These are phyloP conservation scores for Astrothelium macrocarpum DNA, from an alignment of 495 filamentous ascomycete species.

Conservation along the genomic window DNA sequence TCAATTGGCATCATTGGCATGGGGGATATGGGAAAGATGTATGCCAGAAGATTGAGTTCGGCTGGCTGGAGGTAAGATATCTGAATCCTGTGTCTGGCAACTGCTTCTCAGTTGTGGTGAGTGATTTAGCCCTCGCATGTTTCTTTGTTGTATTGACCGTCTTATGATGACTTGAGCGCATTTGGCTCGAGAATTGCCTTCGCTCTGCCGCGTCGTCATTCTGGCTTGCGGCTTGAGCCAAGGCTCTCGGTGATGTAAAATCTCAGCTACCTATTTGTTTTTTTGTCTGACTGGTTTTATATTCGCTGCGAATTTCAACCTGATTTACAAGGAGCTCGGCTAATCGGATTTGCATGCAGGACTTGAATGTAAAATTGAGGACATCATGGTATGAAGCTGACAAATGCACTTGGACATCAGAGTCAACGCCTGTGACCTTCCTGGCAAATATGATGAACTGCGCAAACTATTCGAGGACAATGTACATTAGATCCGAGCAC, in stretches of 20 bases:
- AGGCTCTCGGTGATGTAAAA: conserved; percentile 84
- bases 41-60: conserved; percentile 71
- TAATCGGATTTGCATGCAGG: no score
- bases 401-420: conserved; percentile 36
- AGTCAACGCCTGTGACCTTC: conserved; percentile 87
- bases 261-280: conserved; percentile 88
- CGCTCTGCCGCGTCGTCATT: conserved; percentile 37
- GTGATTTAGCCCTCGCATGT: conserved; percentile 12
- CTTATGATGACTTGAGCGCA: conserved; percentile 99
- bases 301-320: not conserved
- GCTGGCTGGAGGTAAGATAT: conserved; percentile 87
- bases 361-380: no score
- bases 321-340: no score
- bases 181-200: conserved; percentile 96
- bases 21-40: conserved; percentile 99
- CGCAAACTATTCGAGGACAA: conserved; percentile 65
- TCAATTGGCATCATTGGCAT: conserved; percentile 89
- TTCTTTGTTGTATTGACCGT: conserved; percentile 23
- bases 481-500: conserved; percentile 37
- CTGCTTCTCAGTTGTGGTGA: conserved; percentile 2
- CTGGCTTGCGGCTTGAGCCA: conserved; percentile 38
- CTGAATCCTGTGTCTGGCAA: conserved; percentile 27
- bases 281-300: conserved; percentile 61
- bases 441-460: conserved; percentile 71
- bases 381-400: not conserved